Percentiles rank a stretch among this genome's conserved stretches.
phyloP scores from a whole-genome alignment of 2,329 filamentous ascomycete genomes.

The Diaporthe citri region DNA sequence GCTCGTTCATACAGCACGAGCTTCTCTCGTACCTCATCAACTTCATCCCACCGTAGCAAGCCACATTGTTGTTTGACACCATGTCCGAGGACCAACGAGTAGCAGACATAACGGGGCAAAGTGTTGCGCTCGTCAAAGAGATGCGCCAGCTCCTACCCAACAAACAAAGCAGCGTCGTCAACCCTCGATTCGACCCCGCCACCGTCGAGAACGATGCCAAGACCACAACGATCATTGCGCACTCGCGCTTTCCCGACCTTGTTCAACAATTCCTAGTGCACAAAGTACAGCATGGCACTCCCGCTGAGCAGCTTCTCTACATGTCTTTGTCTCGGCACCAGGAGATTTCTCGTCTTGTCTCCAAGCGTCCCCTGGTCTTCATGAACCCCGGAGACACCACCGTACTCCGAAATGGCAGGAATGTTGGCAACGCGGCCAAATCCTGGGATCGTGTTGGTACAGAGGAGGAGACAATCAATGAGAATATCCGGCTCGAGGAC shows the following conservation, averaged over 20 bases:
- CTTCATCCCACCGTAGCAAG: not conserved
- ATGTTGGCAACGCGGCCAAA: not conserved
- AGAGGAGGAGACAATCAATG: slow-evolving; percentile 37
- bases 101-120: not conserved
- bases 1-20: not conserved
- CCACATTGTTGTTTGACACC: not conserved
- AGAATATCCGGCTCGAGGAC: slow-evolving; percentile 42
- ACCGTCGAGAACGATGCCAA: slow-evolving; percentile 11
- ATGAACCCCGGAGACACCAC: not conserved
- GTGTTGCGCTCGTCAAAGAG: not conserved
- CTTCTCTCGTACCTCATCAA: not conserved
- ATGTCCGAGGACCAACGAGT: not conserved
- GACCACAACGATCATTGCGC: slow-evolving; percentile 8
- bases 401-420: not conserved
- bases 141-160: not conserved
- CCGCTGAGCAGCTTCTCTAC: slow-evolving; percentile 13
- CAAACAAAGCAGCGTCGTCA: slow-evolving; percentile 6
- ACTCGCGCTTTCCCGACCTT: not conserved
- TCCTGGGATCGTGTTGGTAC: slow-evolving; percentile 33
- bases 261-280: slow-evolving; percentile 9
- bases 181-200: not conserved
- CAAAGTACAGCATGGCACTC: slow-evolving; percentile 1
- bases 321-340: not conserved
- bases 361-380: slow-evolving; percentile 30
- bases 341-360: slow-evolving; percentile 19